Conservation (phyloP, 176 grass and related monocot genomes). For the Tuctoria greenei region DNA sequence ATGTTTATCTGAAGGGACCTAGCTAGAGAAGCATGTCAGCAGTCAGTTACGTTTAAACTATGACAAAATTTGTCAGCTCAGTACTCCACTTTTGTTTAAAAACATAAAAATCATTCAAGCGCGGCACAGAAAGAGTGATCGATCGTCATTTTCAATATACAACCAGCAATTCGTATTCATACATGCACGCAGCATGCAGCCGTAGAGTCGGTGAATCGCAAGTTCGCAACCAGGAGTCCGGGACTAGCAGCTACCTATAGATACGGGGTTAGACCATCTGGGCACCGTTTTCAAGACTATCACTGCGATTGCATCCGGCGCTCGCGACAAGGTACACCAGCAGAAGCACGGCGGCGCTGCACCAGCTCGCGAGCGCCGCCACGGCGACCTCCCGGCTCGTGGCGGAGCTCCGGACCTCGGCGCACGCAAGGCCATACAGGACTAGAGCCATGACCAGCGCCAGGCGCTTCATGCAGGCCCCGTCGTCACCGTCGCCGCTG, state of each 20-base stretch:
- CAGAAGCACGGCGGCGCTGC: slow-evolving; percentile 11
- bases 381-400: slow-evolving; percentile 19
- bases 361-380: slow-evolving; percentile 30
- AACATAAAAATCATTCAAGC: too few species aligned
- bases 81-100: too few species aligned
- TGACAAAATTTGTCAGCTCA: too few species aligned
- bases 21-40: too few species aligned
- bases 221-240: neutral
- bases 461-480: neutral
- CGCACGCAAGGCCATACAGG: slow-evolving; percentile 25
- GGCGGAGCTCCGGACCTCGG: neutral
- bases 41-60: too few species aligned
- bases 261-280: neutral
- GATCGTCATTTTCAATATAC: too few species aligned
- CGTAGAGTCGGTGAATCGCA: neutral
- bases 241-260: neutral
- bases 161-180: too few species aligned
- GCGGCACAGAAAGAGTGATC: too few species aligned
- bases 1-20: too few species aligned
- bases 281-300: neutral
- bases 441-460: slow-evolving; percentile 19
- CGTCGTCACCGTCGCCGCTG: neutral
- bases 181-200: neutral
- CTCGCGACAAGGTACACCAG: neutral
- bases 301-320: neutral